Evolutionary conservation across 73 alveolate genomes (phyloP).

Genomic region (Tetrahymena borealis): DNA sequence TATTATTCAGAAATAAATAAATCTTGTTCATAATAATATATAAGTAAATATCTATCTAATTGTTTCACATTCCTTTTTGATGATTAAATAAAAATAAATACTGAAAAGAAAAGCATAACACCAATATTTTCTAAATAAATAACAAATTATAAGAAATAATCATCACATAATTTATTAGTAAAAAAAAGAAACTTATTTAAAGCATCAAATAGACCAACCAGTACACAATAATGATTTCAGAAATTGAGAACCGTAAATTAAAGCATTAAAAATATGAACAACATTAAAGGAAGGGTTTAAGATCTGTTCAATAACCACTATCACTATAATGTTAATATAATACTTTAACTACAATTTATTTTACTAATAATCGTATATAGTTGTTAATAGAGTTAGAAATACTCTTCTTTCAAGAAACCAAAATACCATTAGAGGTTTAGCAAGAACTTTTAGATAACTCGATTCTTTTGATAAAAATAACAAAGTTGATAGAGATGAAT

Average conservation of each 20-base stretch:
- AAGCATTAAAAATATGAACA: not conserved
- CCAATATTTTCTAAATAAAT: too few species aligned
- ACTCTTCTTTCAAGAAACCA: slow-evolving; percentile 63
- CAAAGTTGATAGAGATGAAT: slow-evolving; percentile 82
- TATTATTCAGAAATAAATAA: not conserved
- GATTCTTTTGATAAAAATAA: slow-evolving; percentile 87
- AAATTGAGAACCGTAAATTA: not conserved
- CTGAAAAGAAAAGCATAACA: too few species aligned
- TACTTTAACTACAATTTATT: not conserved
- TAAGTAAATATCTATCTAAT: not conserved
- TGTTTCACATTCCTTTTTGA: not conserved
- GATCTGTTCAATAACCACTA: not conserved
- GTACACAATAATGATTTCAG: not conserved
- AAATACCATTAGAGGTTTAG: slow-evolving; percentile 73
- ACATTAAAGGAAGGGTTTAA: not conserved
- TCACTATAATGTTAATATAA: not conserved
- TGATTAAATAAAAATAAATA: too few species aligned
- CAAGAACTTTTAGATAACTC: slow-evolving; percentile 73
- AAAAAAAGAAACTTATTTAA: not conserved
- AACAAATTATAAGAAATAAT: not conserved
- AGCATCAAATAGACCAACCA: not conserved
- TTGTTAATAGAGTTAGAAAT: slow-evolving; percentile 33
- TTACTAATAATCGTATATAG: not conserved
- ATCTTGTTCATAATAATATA: not conserved
- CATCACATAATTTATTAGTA: not conserved